Conservation (phyloP, 2,329 filamentous ascomycete species). For the Tolypocladium amazonense region DNA sequence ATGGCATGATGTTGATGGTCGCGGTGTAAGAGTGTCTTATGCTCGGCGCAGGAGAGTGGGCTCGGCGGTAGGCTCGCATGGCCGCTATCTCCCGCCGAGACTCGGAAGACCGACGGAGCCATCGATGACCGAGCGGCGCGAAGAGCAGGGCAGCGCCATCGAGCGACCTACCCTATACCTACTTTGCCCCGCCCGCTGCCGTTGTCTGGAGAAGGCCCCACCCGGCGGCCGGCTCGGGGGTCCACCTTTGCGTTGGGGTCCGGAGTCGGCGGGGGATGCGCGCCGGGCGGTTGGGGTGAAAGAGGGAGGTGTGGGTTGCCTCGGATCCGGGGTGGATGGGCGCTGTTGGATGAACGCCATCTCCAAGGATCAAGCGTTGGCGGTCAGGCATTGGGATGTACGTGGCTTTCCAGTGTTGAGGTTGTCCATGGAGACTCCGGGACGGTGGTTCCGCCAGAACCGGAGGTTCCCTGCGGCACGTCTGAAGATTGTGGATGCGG, state of each 20-base stretch:
- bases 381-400: not conserved
- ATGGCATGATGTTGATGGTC: not conserved
- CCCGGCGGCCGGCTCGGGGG: not conserved
- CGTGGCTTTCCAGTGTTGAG: not conserved
- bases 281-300: not conserved
- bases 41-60: not conserved
- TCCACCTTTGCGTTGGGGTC: not conserved
- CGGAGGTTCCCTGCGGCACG: not conserved
- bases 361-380: not conserved
- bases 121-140: constrained; percentile 2
- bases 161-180: not conserved
- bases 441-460: not conserved
- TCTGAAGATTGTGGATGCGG: not conserved
- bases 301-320: not conserved
- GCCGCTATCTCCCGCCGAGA: constrained; percentile 1
- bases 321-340: not conserved
- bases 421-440: not conserved
- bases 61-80: constrained; percentile 4
- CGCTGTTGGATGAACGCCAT: not conserved
- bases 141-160: not conserved
- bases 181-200: not conserved
- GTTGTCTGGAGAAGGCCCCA: not conserved
- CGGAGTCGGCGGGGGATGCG: not conserved
- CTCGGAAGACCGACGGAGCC: not conserved
- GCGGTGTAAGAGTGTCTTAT: not conserved